A percentile compares a stretch with the other conserved stretches of the same genome.
phyloP scores from a whole-genome alignment of 768 basidiomycete species.

The Suillus plorans region DNA sequence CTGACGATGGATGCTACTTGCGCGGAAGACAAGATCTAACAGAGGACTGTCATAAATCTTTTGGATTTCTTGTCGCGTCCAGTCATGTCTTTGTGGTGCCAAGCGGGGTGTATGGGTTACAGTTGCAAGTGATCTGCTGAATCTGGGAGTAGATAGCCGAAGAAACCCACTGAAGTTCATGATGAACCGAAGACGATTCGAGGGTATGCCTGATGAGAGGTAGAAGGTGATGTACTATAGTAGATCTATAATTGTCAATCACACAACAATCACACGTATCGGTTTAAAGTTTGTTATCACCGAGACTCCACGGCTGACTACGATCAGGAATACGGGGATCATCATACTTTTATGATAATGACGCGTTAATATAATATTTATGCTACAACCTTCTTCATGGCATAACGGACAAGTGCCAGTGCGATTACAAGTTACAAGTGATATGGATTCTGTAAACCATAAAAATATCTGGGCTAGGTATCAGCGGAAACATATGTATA shows the following conservation, averaged over 20 bases:
- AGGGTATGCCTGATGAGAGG: neutral
- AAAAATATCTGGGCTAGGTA: neutral
- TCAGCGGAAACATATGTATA: neutral
- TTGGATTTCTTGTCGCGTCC: slow-evolving; percentile 81
- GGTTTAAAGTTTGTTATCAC: neutral
- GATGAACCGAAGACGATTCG: too few relatives aligned
- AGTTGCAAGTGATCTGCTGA: slow-evolving; percentile 60
- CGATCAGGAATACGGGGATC: neutral
- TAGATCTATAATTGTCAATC: neutral
- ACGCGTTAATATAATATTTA: neutral
- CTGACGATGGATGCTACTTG: slow-evolving; percentile 81
- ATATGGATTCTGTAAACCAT: neutral
- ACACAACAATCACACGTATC: neutral
- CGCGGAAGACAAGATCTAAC: slow-evolving; percentile 85
- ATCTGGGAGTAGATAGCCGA: slow-evolving; percentile 15
- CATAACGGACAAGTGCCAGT: neutral
- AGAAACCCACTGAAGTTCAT: slow-evolving; percentile 6
- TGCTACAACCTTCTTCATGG: neutral
- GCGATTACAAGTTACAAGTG: neutral
- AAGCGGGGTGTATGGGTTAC: slow-evolving; percentile 30
- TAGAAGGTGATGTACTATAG: neutral
- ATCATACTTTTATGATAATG: neutral
- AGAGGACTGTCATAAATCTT: slow-evolving; percentile 82
- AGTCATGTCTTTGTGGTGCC: slow-evolving; percentile 53
- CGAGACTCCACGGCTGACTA: neutral